phyloP scores from a whole-genome alignment of 306 rosid genomes.

The Pterocarpus santalinus region DNA sequence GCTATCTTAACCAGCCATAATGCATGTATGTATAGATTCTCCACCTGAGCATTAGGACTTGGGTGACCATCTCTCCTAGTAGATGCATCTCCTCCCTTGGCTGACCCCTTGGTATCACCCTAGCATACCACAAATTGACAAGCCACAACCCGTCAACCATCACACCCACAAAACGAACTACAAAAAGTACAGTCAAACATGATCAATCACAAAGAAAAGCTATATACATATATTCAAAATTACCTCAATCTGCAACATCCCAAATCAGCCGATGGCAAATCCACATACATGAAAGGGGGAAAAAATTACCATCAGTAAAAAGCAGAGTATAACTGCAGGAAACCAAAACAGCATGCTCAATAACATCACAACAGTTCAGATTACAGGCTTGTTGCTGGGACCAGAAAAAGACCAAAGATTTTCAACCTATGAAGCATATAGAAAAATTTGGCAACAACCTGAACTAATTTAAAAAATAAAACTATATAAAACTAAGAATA shows the following conservation, averaged over 20 bases:
- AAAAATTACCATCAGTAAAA: conserved; percentile 49
- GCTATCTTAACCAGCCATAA: background rate
- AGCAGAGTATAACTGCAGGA: conserved; percentile 25
- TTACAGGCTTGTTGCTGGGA: conserved; percentile 5
- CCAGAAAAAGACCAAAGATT: conserved; percentile 12
- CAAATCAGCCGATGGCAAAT: background rate
- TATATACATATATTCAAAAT: conserved; percentile 20
- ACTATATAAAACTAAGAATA: no score
- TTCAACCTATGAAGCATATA: no score
- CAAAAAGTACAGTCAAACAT: background rate
- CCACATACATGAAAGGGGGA: background rate
- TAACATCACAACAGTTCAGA: background rate
- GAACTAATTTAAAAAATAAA: no score
- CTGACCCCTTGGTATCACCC: conserved; percentile 97
- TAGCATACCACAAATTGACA: conserved; percentile 43
- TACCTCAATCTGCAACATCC: conserved; percentile 90
- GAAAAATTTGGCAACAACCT: no score
- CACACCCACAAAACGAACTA: no score
- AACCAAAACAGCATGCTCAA: background rate
- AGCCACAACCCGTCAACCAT: no score
- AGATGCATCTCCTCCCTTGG: conserved; percentile 87
- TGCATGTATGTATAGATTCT: background rate
- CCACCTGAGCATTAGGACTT: conserved; percentile 78
- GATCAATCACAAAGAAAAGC: conserved; percentile 3
- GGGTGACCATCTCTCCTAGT: conserved; percentile 78